Conservation (phyloP, 2,329 filamentous ascomycete species). For the Chrysoporthe deuterocubensis region DNA sequence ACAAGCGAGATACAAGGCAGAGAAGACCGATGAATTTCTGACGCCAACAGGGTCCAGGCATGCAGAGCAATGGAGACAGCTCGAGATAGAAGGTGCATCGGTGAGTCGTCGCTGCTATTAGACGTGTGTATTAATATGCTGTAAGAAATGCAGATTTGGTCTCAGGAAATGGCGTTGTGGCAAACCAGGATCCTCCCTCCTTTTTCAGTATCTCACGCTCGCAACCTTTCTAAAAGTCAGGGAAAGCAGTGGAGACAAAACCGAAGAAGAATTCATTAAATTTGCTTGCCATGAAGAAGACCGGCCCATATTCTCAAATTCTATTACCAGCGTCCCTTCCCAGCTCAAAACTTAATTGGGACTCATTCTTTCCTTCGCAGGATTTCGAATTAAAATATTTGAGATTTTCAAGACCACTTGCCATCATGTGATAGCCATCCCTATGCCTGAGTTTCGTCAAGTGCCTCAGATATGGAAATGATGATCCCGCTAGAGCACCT, state of each 20-base stretch:
- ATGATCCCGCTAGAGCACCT: slow-evolving; percentile 34
- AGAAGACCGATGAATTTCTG: background rate
- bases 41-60: background rate
- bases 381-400: background rate
- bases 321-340: background rate
- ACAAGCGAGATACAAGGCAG: background rate
- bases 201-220: background rate
- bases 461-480: background rate
- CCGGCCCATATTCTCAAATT: background rate
- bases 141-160: background rate
- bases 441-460: background rate
- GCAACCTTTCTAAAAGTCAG: too few species aligned
- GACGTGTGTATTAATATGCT: background rate
- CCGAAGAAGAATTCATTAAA: background rate
- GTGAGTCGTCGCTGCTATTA: background rate
- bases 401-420: background rate
- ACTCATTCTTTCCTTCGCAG: background rate
- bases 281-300: background rate
- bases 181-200: background rate
- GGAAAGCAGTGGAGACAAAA: too few species aligned
- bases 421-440: background rate
- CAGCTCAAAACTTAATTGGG: background rate
- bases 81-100: background rate
- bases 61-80: too few species aligned
- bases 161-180: background rate